phyloP scores from a whole-genome alignment of 345 rosid genomes.

The Atalantia buxifolia region DNA sequence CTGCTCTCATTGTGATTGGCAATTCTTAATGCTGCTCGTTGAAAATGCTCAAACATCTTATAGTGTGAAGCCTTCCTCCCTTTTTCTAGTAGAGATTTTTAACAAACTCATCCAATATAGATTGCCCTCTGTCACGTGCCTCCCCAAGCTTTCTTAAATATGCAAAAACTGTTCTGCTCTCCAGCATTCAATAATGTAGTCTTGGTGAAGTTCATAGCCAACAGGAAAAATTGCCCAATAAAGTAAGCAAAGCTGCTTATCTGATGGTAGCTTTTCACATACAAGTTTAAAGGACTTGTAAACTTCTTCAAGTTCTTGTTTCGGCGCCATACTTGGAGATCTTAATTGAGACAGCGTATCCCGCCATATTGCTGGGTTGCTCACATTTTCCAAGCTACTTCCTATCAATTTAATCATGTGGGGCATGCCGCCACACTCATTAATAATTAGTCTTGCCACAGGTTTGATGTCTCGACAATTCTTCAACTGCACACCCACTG shows the following conservation, averaged over 20 bases:
- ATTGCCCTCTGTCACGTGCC: conserved; percentile 10
- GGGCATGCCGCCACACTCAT: conserved; percentile 16
- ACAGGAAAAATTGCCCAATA: conserved; percentile 22
- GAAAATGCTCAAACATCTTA: background rate
- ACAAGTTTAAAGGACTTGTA: conserved; percentile 20
- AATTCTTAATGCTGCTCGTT: background rate
- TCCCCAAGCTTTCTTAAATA: background rate
- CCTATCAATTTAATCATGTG: conserved; percentile 8
- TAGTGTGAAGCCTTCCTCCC: background rate
- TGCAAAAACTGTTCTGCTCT: conserved; percentile 13
- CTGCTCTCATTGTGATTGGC: background rate
- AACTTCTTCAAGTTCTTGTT: background rate
- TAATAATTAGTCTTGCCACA: background rate
- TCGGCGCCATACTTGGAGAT: background rate
- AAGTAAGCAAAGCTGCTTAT: conserved; percentile 6
- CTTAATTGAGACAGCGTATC: background rate
- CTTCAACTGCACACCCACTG: background rate
- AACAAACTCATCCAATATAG: background rate
- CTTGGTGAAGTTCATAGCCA: conserved; percentile 10
- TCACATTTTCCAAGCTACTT: background rate
- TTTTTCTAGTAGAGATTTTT: background rate
- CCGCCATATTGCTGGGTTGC: background rate
- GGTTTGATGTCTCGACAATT: background rate
- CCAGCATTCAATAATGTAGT: conserved; percentile 28
- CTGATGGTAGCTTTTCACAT: background rate